Evolutionary conservation across 1,284 basidiomycete species (phyloP), one percentile per base, ranked within the genome.

Genomic region (Sutorius eximius): DNA sequence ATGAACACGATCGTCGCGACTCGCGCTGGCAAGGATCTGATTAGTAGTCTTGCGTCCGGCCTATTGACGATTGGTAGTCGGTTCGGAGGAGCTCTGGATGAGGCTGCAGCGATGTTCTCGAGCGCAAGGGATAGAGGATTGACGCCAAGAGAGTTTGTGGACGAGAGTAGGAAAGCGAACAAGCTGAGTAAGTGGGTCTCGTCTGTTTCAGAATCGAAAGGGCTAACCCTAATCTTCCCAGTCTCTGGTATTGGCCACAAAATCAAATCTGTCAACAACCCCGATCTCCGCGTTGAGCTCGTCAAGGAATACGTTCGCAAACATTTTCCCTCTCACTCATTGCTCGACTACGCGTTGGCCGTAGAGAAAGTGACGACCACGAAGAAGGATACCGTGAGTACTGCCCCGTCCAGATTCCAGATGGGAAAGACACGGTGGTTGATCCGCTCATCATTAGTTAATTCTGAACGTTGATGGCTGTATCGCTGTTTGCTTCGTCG

Each of bases 1-100:
- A 99, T 99, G 96, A 99, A 97, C 83, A 98, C 96, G 61, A 98
- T 99, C 73, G 95, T 99, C 73, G 95, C 96, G 29, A 90, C 95
- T 45, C 95, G 96, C 80, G 96, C 96, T 47, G 96, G 96, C 75
- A 99, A 99, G 80, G 96, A 99, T 75, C 78, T 99, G 64, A 95
- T 99, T 73, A 98, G 95, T 24, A 98, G 94, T 61, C 83, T 99
- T 61, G 92, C 93, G 13, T 94, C 95, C 57, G 96, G 96, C 83
- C 85, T 98, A 58, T 82, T 99, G 70, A 98, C 96, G 62, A 99
- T 98, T 67, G 96, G 96, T 72, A 93, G 92, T 77, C 91, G 95
- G 63, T 99, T 99, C 76, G 96, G 96, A 80, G 96, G 96, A 79
- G 96, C 96, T n/a, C 86, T 99, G 61, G 96, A 98, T 71, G 95